phyloP scores from a whole-genome alignment of 805 yeast genomes.

The Monosporozyma solicola region DNA sequence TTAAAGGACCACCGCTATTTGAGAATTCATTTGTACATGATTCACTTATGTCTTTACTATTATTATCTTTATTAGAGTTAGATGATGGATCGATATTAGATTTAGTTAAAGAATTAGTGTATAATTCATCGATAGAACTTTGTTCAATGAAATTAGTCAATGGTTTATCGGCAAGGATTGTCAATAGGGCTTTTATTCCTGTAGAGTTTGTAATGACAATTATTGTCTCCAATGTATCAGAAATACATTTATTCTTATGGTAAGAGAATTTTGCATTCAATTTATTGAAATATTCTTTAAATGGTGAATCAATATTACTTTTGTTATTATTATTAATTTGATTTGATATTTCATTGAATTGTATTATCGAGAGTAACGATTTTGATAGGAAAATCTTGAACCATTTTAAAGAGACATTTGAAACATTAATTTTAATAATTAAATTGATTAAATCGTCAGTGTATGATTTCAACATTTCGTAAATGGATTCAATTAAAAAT shows the following conservation, averaged over 20 bases:
- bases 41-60: neutral
- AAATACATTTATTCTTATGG: neutral
- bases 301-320: conserved; percentile 20
- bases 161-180: conserved; percentile 28
- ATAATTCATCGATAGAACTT: conserved; percentile 23
- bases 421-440: conserved; percentile 18
- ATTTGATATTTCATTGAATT: conserved; percentile 9
- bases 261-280: conserved; percentile 20
- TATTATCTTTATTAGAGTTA: neutral
- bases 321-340: neutral
- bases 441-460: conserved; percentile 3
- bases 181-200: conserved; percentile 29
- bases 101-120: conserved; percentile 12
- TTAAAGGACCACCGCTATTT: conserved; percentile 6
- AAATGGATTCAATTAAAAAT: conserved; percentile 23
- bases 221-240: conserved; percentile 15
- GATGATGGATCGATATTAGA: conserved; percentile 4
- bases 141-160: conserved; percentile 22
- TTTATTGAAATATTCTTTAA: conserved; percentile 26
- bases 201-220: conserved; percentile 27
- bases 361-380: conserved; percentile 13
- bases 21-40: neutral
- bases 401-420: conserved; percentile 27
- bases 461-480: conserved; percentile 3
- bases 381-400: conserved; percentile 22